phyloP scores from a whole-genome alignment of 1,284 basidiomycete genomes.

The Coniophora puteana region DNA sequence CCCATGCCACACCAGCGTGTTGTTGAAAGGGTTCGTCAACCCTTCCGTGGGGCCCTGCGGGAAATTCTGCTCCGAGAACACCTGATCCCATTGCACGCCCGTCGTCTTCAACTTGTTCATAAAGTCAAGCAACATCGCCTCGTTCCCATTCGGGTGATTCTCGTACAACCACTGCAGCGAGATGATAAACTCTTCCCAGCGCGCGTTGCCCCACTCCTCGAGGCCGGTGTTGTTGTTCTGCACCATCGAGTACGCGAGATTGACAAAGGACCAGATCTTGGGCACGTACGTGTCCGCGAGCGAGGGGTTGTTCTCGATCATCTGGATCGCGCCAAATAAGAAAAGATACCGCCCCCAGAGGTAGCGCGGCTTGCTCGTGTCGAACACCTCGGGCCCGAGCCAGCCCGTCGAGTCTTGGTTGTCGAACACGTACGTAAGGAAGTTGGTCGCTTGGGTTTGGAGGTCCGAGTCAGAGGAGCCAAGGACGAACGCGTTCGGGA shows the following conservation, averaged over 20 bases:
- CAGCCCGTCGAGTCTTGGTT: slow-evolving; percentile 54
- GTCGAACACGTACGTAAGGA: slow-evolving; percentile 50
- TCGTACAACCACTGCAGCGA: slow-evolving; percentile 55
- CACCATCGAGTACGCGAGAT: slow-evolving; percentile 53
- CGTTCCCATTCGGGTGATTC: slow-evolving; percentile 45
- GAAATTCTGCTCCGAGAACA: slow-evolving; percentile 39
- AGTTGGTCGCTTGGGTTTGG: slow-evolving; percentile 43
- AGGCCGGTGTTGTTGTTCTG: slow-evolving; percentile 46
- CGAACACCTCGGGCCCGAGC: slow-evolving; percentile 52
- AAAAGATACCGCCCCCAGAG: slow-evolving; percentile 50
- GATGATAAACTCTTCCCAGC: slow-evolving; percentile 59
- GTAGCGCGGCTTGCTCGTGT: slow-evolving; percentile 48
- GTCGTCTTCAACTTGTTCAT: slow-evolving; percentile 50
- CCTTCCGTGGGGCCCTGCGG: slow-evolving; percentile 31
- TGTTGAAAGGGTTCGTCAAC: slow-evolving; percentile 28
- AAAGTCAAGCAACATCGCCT: slow-evolving; percentile 48
- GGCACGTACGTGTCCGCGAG: slow-evolving; percentile 41
- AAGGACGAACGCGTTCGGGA: slow-evolving; percentile 45
- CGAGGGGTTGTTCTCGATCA: slow-evolving; percentile 45
- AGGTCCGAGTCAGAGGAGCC: slow-evolving; percentile 43
- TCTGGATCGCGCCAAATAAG: slow-evolving; percentile 52
- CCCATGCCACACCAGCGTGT: slow-evolving; percentile 45
- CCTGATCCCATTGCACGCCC: slow-evolving; percentile 48
- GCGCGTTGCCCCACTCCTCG: slow-evolving; percentile 49
- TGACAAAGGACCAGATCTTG: slow-evolving; percentile 48